Conservation (phyloP, 140 eudicot genomes). For the Bidens hawaiensis region DNA sequence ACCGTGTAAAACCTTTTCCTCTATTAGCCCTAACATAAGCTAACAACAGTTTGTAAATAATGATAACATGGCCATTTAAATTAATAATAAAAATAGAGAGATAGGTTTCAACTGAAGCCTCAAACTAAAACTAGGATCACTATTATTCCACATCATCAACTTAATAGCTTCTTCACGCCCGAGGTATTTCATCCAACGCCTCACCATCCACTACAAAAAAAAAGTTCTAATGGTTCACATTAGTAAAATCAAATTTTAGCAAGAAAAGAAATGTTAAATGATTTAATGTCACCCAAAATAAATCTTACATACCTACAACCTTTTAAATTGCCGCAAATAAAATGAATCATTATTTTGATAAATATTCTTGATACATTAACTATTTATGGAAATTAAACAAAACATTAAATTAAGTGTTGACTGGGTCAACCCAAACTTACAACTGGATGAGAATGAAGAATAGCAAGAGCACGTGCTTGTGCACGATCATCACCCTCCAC, state of each 20-base stretch:
- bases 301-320: not conserved
- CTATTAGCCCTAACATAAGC: conserved; percentile 66
- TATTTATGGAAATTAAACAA: not conserved
- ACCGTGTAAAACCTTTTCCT: conserved; percentile 72
- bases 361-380: not conserved
- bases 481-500: conserved; percentile 85
- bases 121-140: conserved; percentile 71
- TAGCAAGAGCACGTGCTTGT: conserved; percentile 95
- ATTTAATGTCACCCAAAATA: not conserved
- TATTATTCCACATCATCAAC: conserved; percentile 92
- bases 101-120: conserved; percentile 40
- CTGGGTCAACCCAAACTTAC: conserved; percentile 44
- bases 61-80: conserved; percentile 17
- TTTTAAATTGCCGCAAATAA: not conserved
- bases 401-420: not conserved
- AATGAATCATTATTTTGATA: not conserved
- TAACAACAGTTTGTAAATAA: conserved; percentile 1
- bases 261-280: not conserved
- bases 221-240: too few species aligned
- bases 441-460: conserved; percentile 90
- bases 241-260: conserved; percentile 7
- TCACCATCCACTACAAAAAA: conserved; percentile 89
- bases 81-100: too few species aligned
- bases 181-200: conserved; percentile 74
- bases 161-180: conserved; percentile 76